Conservation (phyloP, 495 filamentous ascomycete species). For the Daldinia decipiens region DNA sequence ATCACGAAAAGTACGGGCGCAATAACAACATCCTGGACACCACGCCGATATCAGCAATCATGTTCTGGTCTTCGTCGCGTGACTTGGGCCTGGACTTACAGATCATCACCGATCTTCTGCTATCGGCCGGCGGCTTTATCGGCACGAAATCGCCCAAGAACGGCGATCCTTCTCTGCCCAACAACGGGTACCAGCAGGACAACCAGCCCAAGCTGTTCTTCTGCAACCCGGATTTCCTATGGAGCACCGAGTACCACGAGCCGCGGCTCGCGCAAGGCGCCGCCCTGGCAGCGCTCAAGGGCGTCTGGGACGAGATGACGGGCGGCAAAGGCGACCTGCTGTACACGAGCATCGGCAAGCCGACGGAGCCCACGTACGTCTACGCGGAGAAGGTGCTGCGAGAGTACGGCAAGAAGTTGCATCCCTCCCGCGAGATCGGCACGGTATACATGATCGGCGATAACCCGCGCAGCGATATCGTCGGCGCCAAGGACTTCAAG, state of each 20-base stretch:
- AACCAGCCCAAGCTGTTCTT: constrained; percentile 79
- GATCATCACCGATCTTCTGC: constrained; percentile 74
- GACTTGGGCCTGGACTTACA: constrained; percentile 83
- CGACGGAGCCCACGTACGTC: constrained; percentile 71
- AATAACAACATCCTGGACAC: constrained; percentile 63
- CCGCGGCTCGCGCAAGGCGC: constrained; percentile 87
- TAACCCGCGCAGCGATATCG: constrained; percentile 84
- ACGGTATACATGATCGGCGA: constrained; percentile 89
- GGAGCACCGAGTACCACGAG: constrained; percentile 77
- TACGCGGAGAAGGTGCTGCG: constrained; percentile 76
- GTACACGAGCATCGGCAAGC: constrained; percentile 79
- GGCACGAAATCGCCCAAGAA: constrained; percentile 69
- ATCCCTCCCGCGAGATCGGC: constrained; percentile 62
- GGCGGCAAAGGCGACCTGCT: constrained; percentile 63
- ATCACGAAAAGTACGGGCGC: constrained; percentile 69
- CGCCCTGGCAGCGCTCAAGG: constrained; percentile 76
- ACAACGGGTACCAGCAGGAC: constrained; percentile 74
- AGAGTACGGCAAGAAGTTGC: constrained; percentile 60
- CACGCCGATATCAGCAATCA: constrained; percentile 74
- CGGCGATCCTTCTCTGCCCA: constrained; percentile 67
- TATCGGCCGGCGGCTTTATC: constrained; percentile 70
- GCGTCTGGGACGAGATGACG: constrained; percentile 72
- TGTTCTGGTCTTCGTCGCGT: constrained; percentile 82
- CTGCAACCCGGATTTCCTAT: constrained; percentile 83
- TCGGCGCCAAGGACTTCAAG: constrained; percentile 75